A percentile compares a stretch with the other conserved stretches of the same genome.
Conservation (phyloP, 2,329 filamentous ascomycete genomes). For the Bimuria novae-zelandiae region DNA sequence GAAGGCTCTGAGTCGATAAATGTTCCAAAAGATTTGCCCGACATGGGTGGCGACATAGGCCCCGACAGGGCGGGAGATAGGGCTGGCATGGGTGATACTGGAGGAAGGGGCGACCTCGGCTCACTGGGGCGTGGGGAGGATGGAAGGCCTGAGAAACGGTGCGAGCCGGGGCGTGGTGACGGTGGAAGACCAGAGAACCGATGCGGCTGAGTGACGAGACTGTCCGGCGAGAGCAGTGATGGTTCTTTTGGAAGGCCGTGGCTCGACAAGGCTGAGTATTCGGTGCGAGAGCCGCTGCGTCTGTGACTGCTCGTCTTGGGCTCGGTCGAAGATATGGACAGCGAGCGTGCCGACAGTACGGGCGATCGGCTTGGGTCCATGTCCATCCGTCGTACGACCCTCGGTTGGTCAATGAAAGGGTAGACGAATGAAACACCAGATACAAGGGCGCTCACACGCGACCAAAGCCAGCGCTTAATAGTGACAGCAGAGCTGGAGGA, state of each 20-base stretch:
- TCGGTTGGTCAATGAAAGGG: constrained; percentile 5
- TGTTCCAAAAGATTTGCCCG: constrained; percentile 41
- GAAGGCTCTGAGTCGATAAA: constrained; percentile 46
- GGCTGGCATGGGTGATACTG: constrained; percentile 19
- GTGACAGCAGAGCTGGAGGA: constrained; percentile 2
- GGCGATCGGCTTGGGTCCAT: constrained; percentile 20
- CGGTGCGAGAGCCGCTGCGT: constrained; percentile 4
- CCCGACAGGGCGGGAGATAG: constrained; percentile 2
- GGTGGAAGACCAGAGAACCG: constrained; percentile 30
- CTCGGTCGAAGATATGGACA: constrained; percentile 22
- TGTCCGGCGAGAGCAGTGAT: constrained; percentile 30
- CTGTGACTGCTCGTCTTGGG: constrained; percentile 13
- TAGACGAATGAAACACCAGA: constrained; percentile 11
- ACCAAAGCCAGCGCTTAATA: constrained; percentile 4
- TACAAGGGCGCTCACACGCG: constrained; percentile 6
- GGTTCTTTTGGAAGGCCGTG: constrained; percentile 42
- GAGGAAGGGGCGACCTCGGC: constrained; percentile 20
- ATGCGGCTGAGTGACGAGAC: constrained; percentile 27
- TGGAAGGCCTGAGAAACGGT: constrained; percentile 33
- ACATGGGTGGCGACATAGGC: constrained; percentile 38
- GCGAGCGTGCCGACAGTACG: constrained; percentile 28
- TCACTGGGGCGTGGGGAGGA: constrained; percentile 24
- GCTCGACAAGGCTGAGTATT: constrained; percentile 34
- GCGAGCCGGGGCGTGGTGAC: constrained; percentile 14
- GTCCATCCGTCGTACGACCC: not conserved